These are phyloP conservation scores for Trametes maxima DNA, from an alignment of 768 basidiomycete genomes.

Conservation along the genomic window DNA sequence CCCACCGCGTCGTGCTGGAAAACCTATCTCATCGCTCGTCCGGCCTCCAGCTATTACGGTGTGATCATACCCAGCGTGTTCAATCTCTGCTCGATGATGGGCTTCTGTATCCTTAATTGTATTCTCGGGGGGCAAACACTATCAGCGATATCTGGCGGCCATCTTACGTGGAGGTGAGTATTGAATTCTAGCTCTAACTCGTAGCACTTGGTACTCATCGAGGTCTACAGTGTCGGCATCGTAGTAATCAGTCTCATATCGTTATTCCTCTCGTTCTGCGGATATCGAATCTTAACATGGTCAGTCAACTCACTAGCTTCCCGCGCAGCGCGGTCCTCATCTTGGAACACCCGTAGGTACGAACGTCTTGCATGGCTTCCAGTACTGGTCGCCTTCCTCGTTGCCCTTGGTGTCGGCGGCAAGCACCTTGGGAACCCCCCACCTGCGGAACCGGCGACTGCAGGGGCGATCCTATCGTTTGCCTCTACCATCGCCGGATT, in stretches of 20 bases:
- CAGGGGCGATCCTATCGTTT: conserved; percentile 59
- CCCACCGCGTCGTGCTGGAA: conserved; percentile 33
- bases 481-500: conserved; percentile 75
- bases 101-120: conserved; percentile 59
- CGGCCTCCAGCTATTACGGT: conserved; percentile 54
- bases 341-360: conserved; percentile 49
- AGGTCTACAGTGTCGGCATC: conserved; percentile 65
- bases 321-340: not conserved
- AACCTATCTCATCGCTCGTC: conserved; percentile 25
- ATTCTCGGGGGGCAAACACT: conserved; percentile 67
- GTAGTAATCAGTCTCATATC: conserved; percentile 74
- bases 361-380: conserved; percentile 80
- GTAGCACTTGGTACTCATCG: not conserved
- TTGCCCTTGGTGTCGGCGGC: conserved; percentile 73
- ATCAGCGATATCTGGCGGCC: conserved; percentile 48
- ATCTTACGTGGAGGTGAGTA: conserved; percentile 53
- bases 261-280: conserved; percentile 68
- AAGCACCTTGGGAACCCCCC: conserved; percentile 60
- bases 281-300: conserved; percentile 64
- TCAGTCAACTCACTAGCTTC: conserved; percentile 24
- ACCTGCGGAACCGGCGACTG: conserved; percentile 55
- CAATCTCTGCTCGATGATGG: conserved; percentile 53
- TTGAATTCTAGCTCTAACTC: not conserved
- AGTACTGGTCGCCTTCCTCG: conserved; percentile 68
- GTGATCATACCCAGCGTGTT: conserved; percentile 48